These are phyloP conservation scores for Boletus fagicola DNA, from an alignment of 768 basidiomycete species.

Conservation along the genomic window DNA sequence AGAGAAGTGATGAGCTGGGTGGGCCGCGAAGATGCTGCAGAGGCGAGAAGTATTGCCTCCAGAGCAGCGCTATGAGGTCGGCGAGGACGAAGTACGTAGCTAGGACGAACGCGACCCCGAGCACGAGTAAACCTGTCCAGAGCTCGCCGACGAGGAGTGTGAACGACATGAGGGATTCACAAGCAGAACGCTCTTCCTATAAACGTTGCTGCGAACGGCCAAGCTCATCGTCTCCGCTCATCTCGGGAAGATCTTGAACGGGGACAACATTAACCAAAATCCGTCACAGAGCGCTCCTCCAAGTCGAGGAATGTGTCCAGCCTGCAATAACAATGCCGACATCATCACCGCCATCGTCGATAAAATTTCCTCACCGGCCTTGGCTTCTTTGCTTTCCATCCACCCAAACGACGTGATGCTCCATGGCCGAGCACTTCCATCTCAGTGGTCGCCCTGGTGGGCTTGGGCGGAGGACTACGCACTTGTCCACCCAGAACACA, in stretches of 20 bases:
- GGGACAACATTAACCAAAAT: neutral
- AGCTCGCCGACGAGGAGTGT: neutral
- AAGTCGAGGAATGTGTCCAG: neutral
- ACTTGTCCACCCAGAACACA: slow-evolving; percentile 12
- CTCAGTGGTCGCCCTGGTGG: slow-evolving; percentile 38
- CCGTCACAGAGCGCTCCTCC: neutral
- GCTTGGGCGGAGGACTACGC: slow-evolving; percentile 29
- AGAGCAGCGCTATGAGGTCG: slow-evolving; percentile 41
- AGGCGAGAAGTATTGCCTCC: slow-evolving; percentile 47
- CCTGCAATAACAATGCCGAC: neutral
- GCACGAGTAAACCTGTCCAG: neutral
- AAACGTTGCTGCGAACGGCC: neutral
- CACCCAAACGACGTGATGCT: slow-evolving; percentile 49
- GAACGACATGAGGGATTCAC: slow-evolving; percentile 2
- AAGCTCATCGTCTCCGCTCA: neutral
- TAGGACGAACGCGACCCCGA: slow-evolving; percentile 16
- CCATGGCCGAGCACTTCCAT: slow-evolving; percentile 18
- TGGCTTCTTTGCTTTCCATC: slow-evolving; percentile 37
- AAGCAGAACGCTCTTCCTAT: neutral
- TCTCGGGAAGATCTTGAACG: neutral
- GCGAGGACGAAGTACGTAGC: slow-evolving; percentile 28
- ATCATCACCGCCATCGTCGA: slow-evolving; percentile 16
- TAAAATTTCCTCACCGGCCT: slow-evolving; percentile 20
- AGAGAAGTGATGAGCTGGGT: slow-evolving; percentile 44
- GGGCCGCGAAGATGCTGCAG: slow-evolving; percentile 48